These are phyloP conservation scores for Medicago truncatula DNA, from an alignment of 306 rosid species.

Conservation along the genomic window DNA sequence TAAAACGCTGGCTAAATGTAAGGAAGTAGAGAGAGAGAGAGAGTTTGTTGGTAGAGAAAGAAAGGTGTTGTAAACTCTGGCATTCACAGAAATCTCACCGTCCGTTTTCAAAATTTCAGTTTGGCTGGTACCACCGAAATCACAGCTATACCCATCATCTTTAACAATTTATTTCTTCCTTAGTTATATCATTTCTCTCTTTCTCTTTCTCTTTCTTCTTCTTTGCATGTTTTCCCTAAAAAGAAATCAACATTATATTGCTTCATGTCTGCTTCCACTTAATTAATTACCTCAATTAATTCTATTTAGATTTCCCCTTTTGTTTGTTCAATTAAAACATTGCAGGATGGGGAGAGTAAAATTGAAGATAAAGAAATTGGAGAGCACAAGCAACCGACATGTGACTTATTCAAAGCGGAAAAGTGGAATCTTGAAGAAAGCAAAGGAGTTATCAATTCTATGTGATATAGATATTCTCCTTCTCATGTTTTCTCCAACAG, in stretches of 20 bases:
- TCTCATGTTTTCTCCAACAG: slow-evolving; percentile 89
- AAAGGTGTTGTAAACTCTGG: neutral
- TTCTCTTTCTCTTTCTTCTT: slow-evolving; percentile 17
- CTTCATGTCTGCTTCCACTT: slow-evolving; percentile 4
- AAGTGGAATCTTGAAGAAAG: slow-evolving; percentile 80
- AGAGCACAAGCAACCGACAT: slow-evolving; percentile 71
- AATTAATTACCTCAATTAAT: neutral
- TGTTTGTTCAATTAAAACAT: too few species aligned
- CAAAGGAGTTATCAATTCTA: slow-evolving; percentile 70
- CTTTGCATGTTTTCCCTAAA: neutral
- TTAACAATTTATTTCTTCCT: slow-evolving; percentile 39
- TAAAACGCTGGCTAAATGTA: slow-evolving; percentile 21
- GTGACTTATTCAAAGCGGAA: slow-evolving; percentile 76
- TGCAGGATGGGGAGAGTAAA: slow-evolving; percentile 93
- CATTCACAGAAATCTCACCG: slow-evolving; percentile 23
- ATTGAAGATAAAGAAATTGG: slow-evolving; percentile 79
- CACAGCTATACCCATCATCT: slow-evolving; percentile 67
- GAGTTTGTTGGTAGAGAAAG: neutral
- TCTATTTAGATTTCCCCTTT: too few species aligned
- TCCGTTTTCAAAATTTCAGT: slow-evolving; percentile 38
- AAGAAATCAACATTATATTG: slow-evolving; percentile 25
- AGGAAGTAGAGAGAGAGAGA: neutral
- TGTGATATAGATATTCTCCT: slow-evolving; percentile 72
- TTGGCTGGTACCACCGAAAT: slow-evolving; percentile 69
- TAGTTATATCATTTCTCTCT: slow-evolving; percentile 35